Conservation (phyloP, 1,139 yeast genomes). For the Geotrichum candidum region DNA sequence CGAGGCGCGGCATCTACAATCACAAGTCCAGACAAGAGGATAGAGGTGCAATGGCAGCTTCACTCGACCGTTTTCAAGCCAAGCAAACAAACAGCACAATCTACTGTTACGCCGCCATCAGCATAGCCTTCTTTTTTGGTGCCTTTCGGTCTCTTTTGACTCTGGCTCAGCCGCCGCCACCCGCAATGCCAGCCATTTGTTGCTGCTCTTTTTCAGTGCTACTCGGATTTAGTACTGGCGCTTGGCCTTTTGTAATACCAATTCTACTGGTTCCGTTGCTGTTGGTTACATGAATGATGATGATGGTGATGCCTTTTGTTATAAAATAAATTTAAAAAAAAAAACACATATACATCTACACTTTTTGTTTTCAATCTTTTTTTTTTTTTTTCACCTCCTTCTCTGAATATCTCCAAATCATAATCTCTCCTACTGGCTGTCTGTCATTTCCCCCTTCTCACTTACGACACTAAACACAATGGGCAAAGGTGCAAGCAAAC, state of each 20-base stretch:
- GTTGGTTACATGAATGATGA: not conserved
- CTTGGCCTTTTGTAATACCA: not conserved
- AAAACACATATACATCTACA: not conserved
- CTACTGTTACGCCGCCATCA: not conserved
- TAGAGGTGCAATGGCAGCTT: not conserved
- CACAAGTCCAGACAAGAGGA: not conserved
- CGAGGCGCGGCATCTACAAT: not conserved
- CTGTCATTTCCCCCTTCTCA: not conserved
- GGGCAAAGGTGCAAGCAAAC: conserved; percentile 94
- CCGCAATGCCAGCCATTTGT: not conserved
- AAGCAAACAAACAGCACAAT: not conserved
- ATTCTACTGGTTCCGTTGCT: not conserved
- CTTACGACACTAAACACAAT: conserved; percentile 35
- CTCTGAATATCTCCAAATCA: not conserved
- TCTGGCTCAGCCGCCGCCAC: not conserved
- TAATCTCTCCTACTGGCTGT: not conserved
- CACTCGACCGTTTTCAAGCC: not conserved
- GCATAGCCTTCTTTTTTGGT: not conserved
- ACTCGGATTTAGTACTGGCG: not conserved
- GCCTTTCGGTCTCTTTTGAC: not conserved
- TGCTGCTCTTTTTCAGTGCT: not conserved
- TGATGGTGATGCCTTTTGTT: not conserved
- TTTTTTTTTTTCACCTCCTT: not conserved
- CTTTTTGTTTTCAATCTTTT: too few species aligned
- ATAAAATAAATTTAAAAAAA: not conserved